A percentile compares a stretch with the other conserved stretches of the same genome.
These are phyloP conservation scores for Diaporthe vaccinii DNA, from an alignment of 2,329 filamentous ascomycete species.

Conservation along the genomic window DNA sequence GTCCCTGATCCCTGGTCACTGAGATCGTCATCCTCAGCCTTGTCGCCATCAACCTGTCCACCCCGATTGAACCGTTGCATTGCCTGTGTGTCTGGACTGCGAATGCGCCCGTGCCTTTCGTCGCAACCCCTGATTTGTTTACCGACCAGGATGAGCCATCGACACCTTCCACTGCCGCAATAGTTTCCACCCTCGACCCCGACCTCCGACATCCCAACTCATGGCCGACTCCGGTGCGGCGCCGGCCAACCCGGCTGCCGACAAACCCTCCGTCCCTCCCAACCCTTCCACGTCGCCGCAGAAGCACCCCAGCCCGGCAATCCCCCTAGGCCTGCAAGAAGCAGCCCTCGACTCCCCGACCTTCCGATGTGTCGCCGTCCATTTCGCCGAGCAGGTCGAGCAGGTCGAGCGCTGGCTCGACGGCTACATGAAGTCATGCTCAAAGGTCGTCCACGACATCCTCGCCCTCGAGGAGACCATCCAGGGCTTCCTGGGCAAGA, in stretches of 20 bases:
- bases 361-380: constrained; percentile 87
- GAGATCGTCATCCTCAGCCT: constrained; percentile 26
- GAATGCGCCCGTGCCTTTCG: not conserved
- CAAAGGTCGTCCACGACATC: constrained; percentile 72
- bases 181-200: constrained; percentile 5
- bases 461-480: constrained; percentile 83
- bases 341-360: constrained; percentile 96
- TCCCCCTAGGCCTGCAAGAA: constrained; percentile 91
- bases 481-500: constrained; percentile 80
- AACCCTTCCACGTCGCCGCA: constrained; percentile 10
- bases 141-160: constrained; percentile 35
- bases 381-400: constrained; percentile 94
- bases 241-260: constrained; percentile 27
- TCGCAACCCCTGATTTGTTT: constrained; percentile 32
- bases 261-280: constrained; percentile 19
- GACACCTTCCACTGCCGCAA: constrained; percentile 17
- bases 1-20: not conserved
- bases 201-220: not conserved
- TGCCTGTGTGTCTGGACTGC: constrained; percentile 7
- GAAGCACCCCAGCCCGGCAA: constrained; percentile 54
- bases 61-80: not conserved
- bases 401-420: constrained; percentile 93
- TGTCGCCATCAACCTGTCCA: not conserved
- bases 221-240: constrained; percentile 39
- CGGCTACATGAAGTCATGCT: constrained; percentile 65